Evolutionary conservation across 345 rosid species (phyloP).

Genomic region (Salix udensis): DNA sequence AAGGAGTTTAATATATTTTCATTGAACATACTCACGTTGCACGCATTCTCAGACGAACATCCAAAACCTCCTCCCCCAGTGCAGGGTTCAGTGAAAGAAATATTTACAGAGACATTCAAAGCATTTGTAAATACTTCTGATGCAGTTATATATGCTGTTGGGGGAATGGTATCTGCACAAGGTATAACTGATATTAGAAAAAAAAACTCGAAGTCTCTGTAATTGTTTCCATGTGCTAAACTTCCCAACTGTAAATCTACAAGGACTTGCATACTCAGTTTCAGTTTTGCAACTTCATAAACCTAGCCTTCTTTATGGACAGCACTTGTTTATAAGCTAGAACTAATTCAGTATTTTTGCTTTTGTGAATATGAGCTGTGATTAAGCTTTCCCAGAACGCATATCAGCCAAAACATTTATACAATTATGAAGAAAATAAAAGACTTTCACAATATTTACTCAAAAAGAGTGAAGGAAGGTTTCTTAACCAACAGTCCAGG

Average conservation of each 20-base stretch:
- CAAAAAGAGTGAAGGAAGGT: constrained; percentile 21
- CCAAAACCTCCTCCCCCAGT: constrained; percentile 63
- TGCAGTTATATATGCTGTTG: constrained; percentile 64
- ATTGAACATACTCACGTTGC: constrained; percentile 76
- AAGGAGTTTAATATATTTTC: constrained; percentile 10
- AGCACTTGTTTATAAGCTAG: background rate
- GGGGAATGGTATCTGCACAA: constrained; percentile 73
- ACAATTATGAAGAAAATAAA: background rate
- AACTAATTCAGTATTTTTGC: background rate
- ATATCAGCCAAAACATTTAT: background rate
- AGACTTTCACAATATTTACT: constrained; percentile 9
- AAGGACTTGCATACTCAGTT: background rate
- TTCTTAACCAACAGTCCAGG: constrained; percentile 82
- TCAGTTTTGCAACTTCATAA: background rate
- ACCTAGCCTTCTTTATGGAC: background rate
- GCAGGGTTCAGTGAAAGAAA: constrained; percentile 79
- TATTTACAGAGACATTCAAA: constrained; percentile 60
- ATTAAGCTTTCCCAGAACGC: background rate
- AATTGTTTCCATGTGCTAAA: background rate
- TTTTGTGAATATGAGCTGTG: background rate
- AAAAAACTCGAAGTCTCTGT: background rate
- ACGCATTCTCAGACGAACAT: constrained; percentile 70
- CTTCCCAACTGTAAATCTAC: background rate
- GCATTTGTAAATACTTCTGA: constrained; percentile 70
- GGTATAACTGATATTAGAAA: constrained; percentile 12